Evolutionary conservation across 371 early-diverging fungal genomes (phyloP).

Genomic region (Mucor velutinosus): DNA sequence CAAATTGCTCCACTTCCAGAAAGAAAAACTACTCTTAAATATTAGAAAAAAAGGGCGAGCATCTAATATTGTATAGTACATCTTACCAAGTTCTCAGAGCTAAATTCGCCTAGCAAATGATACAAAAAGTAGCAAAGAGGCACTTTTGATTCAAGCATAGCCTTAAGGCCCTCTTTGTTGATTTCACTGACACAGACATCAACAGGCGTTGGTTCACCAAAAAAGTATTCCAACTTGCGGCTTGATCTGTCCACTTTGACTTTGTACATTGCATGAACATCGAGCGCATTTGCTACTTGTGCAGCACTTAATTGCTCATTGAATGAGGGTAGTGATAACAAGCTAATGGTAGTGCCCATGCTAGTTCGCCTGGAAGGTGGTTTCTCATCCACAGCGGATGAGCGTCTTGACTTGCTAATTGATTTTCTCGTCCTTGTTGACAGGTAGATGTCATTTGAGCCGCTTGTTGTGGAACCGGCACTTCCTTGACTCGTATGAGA

Average conservation of each 20-base stretch:
- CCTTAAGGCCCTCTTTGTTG: constrained; percentile 52
- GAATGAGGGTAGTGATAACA: constrained; percentile 18
- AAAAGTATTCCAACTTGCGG: constrained; percentile 52
- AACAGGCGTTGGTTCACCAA: constrained; percentile 49
- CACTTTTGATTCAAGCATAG: constrained; percentile 55
- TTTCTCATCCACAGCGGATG: constrained; percentile 24
- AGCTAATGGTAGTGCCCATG: constrained; percentile 15
- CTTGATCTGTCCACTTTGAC: constrained; percentile 28
- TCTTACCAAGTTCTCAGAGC: constrained; percentile 59
- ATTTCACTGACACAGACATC: constrained; percentile 59
- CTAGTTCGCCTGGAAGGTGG: constrained; percentile 15
- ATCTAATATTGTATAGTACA: background rate
- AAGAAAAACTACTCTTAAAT: constrained; percentile 47
- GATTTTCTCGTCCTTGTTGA: constrained; percentile 33
- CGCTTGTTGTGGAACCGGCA: background rate
- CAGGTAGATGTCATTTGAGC: background rate
- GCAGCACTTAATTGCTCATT: background rate
- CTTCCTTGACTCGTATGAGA: constrained; percentile 7
- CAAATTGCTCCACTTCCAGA: constrained; percentile 55
- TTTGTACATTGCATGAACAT: constrained; percentile 40
- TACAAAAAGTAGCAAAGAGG: constrained; percentile 61
- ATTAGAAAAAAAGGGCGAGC: background rate
- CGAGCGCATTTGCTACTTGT: constrained; percentile 16
- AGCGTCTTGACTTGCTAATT: constrained; percentile 37
- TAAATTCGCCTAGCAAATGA: constrained; percentile 54